Base-by-base conservation (phyloP, 306 rosid species). In the Prunus mira region DNA sequence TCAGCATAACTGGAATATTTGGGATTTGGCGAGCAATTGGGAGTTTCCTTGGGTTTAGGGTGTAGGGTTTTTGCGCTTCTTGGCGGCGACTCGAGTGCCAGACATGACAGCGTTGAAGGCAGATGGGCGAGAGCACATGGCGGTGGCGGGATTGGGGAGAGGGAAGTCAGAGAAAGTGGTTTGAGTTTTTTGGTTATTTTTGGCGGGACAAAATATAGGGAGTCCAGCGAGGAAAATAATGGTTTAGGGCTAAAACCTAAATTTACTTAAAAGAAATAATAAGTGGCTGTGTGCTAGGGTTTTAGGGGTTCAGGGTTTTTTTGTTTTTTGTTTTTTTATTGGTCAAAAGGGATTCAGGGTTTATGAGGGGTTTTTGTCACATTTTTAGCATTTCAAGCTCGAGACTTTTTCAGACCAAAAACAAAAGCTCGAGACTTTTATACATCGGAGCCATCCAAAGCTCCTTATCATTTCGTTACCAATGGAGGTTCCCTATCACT, bases 401-500 rank as follows among this genome's bases (percentile, higher is more conserved):
- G 11, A 6, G 20, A 0, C 64, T 32, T 47, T 47, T 47, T 12
- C 43, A 6, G 43, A 6, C 9, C 9, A 38, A 38, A 38, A 38
- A 34, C 41, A 5, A 34, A 38, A 47, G 52, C 15, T 47, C 52
- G 1, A 47, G 15, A 47, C 52, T 60, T 58, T 60, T 25, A 6
- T 60, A 11, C 18, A 60, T 24, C 30, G 14, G 14, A 28, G 67
- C 43, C 19, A 14, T 62, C 47, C 69, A 64, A 32, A 64, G 43
- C 13, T 62, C 12, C n/a, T 20, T 9, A 24, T 54, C 30, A 17
- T 52, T 45, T 65, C 18, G 22, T 54, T 6, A 18, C 5, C 69
- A 7, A 71, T 73, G 84, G 80, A 73, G 38, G 71, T 8, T 71
- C 28, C 70, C 68, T 14, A 20, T 62, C 49, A 32, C 64, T 19